Base-by-base conservation (phyloP, 2,329 filamentous ascomycete species). In the Neoascochyta sp. region DNA sequence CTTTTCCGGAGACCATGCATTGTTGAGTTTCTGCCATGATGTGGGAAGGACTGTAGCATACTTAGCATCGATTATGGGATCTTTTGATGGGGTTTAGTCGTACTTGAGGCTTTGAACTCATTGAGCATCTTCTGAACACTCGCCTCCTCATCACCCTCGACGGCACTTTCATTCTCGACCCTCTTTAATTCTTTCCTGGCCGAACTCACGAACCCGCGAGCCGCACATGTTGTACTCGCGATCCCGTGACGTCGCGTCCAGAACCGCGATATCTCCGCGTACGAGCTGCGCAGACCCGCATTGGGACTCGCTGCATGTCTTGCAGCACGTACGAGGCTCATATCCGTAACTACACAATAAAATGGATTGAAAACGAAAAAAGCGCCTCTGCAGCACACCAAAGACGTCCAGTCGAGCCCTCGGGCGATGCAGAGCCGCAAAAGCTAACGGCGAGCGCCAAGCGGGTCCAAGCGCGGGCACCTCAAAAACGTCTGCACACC, bases 401-500 rank as follows among this genome's bases (percentile, higher is more conserved):
- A n/a, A n/a, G n/a, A n/a, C n/a, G n/a, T n/a, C n/a, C 26, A 19
- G 9, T 19, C 18, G 26, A 28, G 12, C 12, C 8, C 25, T 28
- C 16, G n/a, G 7, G 17, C 10, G n/a, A n/a, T n/a, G n/a, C n/a
- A n/a, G n/a, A n/a, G 20, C n/a, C 20, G 8, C 14, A 38, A 34
- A 38, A 37, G 34, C 13, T n/a, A 19, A 29, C 16, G 23, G 22
- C 10, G 9, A 9, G n/a, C 25, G 40, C 34, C 14, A 35, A 39
- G 40, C 17, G 49, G 39, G 49, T 36, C 38, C 34, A 43, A 47
- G 50, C 52, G 22, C 35, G 32, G 27, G 27, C 39, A 33, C 38
- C 45, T 46, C 39, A 74, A 51, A 58, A 61, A 49, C 43, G 50
- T 53, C 48, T 62, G 35, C 32, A 17, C 32, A 22, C 37, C 37